Evolutionary conservation across 2,329 filamentous ascomycete genomes (phyloP).

Genomic region (Fusarium foetens): DNA sequence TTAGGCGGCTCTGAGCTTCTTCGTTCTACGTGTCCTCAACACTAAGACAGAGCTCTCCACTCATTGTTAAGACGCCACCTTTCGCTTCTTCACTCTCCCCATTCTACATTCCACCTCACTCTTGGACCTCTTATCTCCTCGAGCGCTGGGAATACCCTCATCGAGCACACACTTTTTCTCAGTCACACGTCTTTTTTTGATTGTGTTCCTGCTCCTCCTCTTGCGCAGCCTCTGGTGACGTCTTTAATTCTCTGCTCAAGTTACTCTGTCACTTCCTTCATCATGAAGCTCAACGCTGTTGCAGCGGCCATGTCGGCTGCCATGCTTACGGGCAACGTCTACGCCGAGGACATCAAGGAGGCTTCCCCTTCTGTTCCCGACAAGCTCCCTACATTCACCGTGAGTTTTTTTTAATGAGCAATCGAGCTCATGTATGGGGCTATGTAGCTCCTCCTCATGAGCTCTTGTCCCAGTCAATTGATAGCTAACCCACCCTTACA

Average conservation of each 20-base stretch:
- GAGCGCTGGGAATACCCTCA: slow-evolving; percentile 44
- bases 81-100: slow-evolving; percentile 31
- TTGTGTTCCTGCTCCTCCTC: slow-evolving; percentile 6
- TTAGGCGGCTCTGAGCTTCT: slow-evolving; percentile 43
- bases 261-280: slow-evolving; percentile 63
- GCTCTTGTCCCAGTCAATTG: slow-evolving; percentile 21
- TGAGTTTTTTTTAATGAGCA: slow-evolving; percentile 60
- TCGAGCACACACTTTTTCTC: slow-evolving; percentile 1
- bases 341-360: slow-evolving; percentile 69
- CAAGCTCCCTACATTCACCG: slow-evolving; percentile 85
- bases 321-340: slow-evolving; percentile 74
- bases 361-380: slow-evolving; percentile 62
- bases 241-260: slow-evolving; percentile 19
- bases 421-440: slow-evolving; percentile 1
- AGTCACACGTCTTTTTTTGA: slow-evolving; percentile 10
- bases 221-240: slow-evolving; percentile 41
- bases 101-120: slow-evolving; percentile 45
- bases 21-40: slow-evolving; percentile 51
- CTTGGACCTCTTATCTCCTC: slow-evolving; percentile 43
- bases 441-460: not conserved
- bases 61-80: slow-evolving; percentile 44
- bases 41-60: slow-evolving; percentile 43
- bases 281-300: slow-evolving; percentile 86
- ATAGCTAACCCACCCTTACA: slow-evolving; percentile 55
- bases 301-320: slow-evolving; percentile 81